A percentile compares a stretch with the other conserved stretches of the same genome.
These are phyloP conservation scores for Crithidia fasciculata DNA, from an alignment of 208 protist genomes.

Conservation along the genomic window DNA sequence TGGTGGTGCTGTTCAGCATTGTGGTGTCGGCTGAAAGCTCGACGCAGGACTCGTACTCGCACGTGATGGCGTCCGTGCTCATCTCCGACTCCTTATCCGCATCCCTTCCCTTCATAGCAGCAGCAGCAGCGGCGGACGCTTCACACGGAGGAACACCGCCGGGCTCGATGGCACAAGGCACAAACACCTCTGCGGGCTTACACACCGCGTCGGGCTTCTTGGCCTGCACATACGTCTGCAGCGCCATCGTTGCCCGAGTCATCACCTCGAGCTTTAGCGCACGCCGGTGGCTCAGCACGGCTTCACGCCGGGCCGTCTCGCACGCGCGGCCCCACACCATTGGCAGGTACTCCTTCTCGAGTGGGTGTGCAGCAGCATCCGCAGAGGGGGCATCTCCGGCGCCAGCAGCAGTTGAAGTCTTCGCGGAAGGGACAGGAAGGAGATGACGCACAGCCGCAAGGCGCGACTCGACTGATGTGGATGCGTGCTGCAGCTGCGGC, in stretches of 20 bases:
- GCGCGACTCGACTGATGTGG: conserved; percentile 2
- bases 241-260: not conserved
- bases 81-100: no score
- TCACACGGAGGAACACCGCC: not conserved
- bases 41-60: no score
- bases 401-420: no score
- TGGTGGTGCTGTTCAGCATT: no score
- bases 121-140: not conserved
- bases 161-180: not conserved
- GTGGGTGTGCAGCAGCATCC: not conserved
- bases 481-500: conserved; percentile 8
- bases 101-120: no score
- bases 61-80: no score
- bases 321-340: conserved; percentile 10
- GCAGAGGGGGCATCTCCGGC: not conserved
- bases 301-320: conserved; percentile 1
- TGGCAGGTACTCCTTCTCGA: conserved; percentile 24
- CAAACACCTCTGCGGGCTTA: not conserved
- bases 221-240: not conserved
- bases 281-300: conserved; percentile 18
- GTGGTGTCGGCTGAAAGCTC: no score
- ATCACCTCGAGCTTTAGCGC: conserved; percentile 17
- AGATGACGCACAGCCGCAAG: not conserved
- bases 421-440: not conserved
- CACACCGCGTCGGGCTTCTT: not conserved